Evolutionary conservation across 2,329 filamentous ascomycete species (phyloP), one percentile per base, ranked within the genome.

Genomic region (Stagonosporopsis vannaccii): DNA sequence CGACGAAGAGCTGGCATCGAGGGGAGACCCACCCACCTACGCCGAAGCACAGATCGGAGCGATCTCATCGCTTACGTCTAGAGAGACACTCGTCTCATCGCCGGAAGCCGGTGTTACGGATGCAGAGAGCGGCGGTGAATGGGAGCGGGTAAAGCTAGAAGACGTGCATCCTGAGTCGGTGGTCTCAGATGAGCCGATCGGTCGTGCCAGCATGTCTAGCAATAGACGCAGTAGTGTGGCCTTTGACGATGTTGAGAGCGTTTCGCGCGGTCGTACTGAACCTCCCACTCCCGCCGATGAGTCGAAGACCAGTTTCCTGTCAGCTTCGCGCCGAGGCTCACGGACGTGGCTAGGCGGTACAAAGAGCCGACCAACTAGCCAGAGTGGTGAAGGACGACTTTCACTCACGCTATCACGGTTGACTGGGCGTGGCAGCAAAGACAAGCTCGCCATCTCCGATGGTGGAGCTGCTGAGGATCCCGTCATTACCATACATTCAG

Each of bases 1-100:
- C 68, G 86, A 91, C 26, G 90, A 93, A 52, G 84, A 89, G 60
- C 76, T 78, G n/a, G 72, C 73, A 42, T 59, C 62, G 11, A 61
- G 73, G 57, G 70, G 73, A 17, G 70, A 74, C 45, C 74, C 79
- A 32, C 79, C 80, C 0, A 72, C 62, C 4, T 81, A 82, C 49
- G 66, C 70, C 11, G 79, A 80, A 53, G 59, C 62, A 20, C 51
- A 67, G 30, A 63, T 56, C 9, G 57, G 53, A 17, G 33, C 61
- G 6, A 63, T 64, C 2, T 63, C 66, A 3, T 47, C 59, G 44
- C 69, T 60, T 51, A 62, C 63, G 39, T 74, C 72, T 8, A 61
- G 56, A 17, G 72, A 75, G 52, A 74, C 67, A 5, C 66, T 75
- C n/a, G 23, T 50, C 23, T 64, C 63, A 4, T 62, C 59, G 9